Evolutionary conservation across 192 early-diverging fungal genomes (phyloP), one percentile per base, ranked within the genome.

Genomic region (Rhizophagus sp.): DNA sequence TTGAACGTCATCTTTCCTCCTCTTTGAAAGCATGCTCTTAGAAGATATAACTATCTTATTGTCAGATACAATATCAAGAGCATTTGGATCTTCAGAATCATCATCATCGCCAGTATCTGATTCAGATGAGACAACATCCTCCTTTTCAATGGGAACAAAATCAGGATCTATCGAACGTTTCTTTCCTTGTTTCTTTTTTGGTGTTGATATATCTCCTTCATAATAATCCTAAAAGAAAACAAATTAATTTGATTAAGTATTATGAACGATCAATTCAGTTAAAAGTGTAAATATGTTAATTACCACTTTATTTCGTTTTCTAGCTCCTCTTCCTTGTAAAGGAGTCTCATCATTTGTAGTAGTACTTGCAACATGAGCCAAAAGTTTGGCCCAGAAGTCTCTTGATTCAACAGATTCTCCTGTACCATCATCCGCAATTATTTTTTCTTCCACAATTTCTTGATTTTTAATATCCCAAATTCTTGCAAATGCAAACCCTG

Each of bases 401-500:
- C 70, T 67, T 24, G 71, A 39, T 30, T 34, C 41, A 24, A 27
- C 39, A 57, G 25, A 25, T 10, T 75, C 41, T n/a, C 30, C 41
- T 25, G 0, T 70, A 49, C 76, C 57, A 11, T 17, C 78, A 44
- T 80, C 67, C 3, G 78, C 70, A 17, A 78, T 82, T 8, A 82
- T 85, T 9, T 86, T 83, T 8, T 88, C 86, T 64, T 91, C 87
- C 15, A 81, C 63, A 30, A 82, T 22, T 1, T 77, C 84, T 52
- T 87, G 77, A 15, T 73, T 88, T 25, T 92, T 91, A 11, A 82
- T 83, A 17, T 82, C 81, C 93, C 93, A 94, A 24, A 94, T 82
- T 73, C 88, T 88, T 6, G 92, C 88, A 79, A 92, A 92, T 4
- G 90, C 85, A 81, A 94, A 92, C 0, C 84, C 76, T 22, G 78